Evolutionary conservation across 75 land plant species (phyloP), one percentile per base, ranked within the genome.

Genomic region (Cunninghamia lanceolata): DNA sequence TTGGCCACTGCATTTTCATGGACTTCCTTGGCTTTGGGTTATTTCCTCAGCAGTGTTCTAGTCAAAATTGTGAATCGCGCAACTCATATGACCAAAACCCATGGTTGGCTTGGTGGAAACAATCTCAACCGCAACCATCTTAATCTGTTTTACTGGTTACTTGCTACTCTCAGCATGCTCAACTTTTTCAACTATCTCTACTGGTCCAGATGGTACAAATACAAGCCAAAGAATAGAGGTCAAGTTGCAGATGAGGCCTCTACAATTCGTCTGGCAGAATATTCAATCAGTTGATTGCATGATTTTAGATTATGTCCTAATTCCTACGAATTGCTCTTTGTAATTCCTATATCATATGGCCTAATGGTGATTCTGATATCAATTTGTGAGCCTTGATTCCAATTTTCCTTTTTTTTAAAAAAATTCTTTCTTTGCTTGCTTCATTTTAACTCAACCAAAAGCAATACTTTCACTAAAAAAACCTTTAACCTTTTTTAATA

Each of bases 101-200:
- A 32, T 19, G 88, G 88, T 54, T 91, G 92, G 91, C 53, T 91
- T 9, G 84, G 86, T 2, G 88, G 85, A 2, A 86, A 89, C 87
- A 92, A 92, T 68, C 52, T 93, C 56, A 93, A 93, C 85, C 59
- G 85, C 21, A 88, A 90, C 83, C 91, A 88, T 39, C 87, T 93
- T 3, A 93, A 93, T 39, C 74, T 74, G 39, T 93, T 89, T 59
- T 93, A 90, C 42, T 93, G 94, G 93, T 76, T 93, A 15, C 86
- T 93, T 21, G 87, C 89, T 13, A 89, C 56, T 10, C 56, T 93
- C n/a, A 84, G 88, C 50, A 83, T 84, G 56, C 8, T 90, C 10
- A 87, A 87, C 2, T 88, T 91, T 32, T 32, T 90, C 63, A 88
- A 87, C 59, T 92, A 85, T 81, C 8, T 89, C 70, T 88, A 25